Conservation (phyloP, 805 yeast species). For the Crinitomyces ghanaensis region DNA sequence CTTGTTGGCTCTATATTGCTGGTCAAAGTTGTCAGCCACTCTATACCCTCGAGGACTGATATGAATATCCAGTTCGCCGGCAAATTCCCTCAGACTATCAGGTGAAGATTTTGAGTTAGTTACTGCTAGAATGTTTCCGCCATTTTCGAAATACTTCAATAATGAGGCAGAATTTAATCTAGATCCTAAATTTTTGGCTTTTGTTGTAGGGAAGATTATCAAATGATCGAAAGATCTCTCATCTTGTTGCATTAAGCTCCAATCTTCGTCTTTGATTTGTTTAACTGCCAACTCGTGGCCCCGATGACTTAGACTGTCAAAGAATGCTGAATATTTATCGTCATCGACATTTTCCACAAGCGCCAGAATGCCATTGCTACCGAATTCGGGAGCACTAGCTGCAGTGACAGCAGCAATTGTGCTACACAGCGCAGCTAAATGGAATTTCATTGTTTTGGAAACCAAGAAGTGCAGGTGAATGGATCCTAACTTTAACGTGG, state of each 20-base stretch:
- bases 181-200: slow-evolving; percentile 31
- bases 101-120: slow-evolving; percentile 41
- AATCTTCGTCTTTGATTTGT: slow-evolving; percentile 22
- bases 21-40: slow-evolving; percentile 53
- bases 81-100: slow-evolving; percentile 52
- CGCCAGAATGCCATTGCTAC: slow-evolving; percentile 21
- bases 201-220: slow-evolving; percentile 47
- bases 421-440: too few relatives aligned
- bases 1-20: slow-evolving; percentile 12
- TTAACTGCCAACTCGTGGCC: slow-evolving; percentile 26
- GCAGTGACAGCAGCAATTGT: slow-evolving; percentile 3
- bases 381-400: slow-evolving; percentile 9
- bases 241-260: slow-evolving; percentile 32
- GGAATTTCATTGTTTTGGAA: too few relatives aligned
- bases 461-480: too few relatives aligned
- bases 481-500: too few relatives aligned
- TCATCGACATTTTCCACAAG: slow-evolving; percentile 23
- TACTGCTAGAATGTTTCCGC: slow-evolving; percentile 67
- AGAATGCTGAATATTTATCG: slow-evolving; percentile 10
- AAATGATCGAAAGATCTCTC: slow-evolving; percentile 42
- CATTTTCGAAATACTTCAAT: slow-evolving; percentile 47
- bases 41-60: slow-evolving; percentile 68
- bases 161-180: slow-evolving; percentile 37
- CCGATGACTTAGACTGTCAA: slow-evolving; percentile 22
- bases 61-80: slow-evolving; percentile 70